Base-by-base conservation (phyloP, 306 rosid species). In the Mimosa bimucronata region DNA sequence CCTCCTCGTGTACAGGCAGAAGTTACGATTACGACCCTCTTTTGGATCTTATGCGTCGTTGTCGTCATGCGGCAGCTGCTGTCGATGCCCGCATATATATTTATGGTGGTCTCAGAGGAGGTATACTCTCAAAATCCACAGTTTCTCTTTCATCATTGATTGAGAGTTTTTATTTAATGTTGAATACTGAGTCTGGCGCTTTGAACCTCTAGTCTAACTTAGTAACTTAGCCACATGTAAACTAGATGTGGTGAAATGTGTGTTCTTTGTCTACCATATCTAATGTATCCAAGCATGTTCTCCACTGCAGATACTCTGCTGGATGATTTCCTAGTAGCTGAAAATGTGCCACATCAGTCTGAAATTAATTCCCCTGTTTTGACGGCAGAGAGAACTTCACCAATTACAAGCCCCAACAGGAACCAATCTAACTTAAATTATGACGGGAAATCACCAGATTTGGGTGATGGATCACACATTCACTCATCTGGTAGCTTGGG, bases 21-120 rank as follows among this genome's bases (percentile, higher is more conserved):
- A 91, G 97, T 80, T 91, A 89, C 79, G 99, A 91, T 67, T 77
- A 81, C 74, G 99, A 96, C 82, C 86, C 94, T 78, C 72, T 89
- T 81, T 84, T 91, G 88, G 99, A 96, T 87, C 94, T 96, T 80
- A 90, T 91, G 97, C 98, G 97, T 69, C 99, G 99, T 62, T 93
- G 94, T 80, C 99, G 99, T 44, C 99, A 96, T 77, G 97, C 99
- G 69, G 97, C 98, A 53, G 97, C 99, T 30, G 97, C 99, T 72
- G 91, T 90, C 79, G 97, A 97, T 84, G 85, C 78, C 85, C 94
- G 85, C 76, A 81, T 96, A 66, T 96, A 90, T 80, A 87, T 96
- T 77, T 87, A 87, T 83, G 99, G 99, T 42, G 99, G 99, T 87
- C 97, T 96, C 41, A 90, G 86, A 84, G 99, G 98, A 89, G 98